Base-by-base conservation (phyloP, 1,284 basidiomycete species). In the Ustilago esculenta region DNA sequence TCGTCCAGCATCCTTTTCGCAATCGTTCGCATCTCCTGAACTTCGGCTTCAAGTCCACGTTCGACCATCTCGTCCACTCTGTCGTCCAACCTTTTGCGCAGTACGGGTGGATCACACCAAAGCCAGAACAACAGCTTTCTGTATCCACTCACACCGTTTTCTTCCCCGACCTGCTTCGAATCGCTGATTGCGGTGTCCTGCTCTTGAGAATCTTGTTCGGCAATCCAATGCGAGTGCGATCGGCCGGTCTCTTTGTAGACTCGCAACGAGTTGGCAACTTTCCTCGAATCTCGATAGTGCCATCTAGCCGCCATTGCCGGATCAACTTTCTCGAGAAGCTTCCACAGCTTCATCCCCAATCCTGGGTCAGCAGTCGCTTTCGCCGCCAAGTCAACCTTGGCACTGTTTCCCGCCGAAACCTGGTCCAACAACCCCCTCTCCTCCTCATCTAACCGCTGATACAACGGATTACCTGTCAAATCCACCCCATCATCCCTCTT, bases 261-360 rank as follows among this genome's bases (percentile, higher is more conserved):
- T 40, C 88, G 86, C 2, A 99, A 82, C 61, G 87, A 91, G 23
- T 94, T 86, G 20, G 91, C 82, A 2, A 97, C 90, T 81, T 98
- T 99, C 17, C 96, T 86, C 0, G 91, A 89, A 76, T 99, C 96
- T 61, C 86, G 87, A 92, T 93, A 96, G 82, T 98, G 96, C 95
- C 96, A 98, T 63, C 94, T 85, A 14, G 84, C 84, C 0, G 92
- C 92, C 56, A 94, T 89, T 0, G 81, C 76, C 0, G 89, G 89
- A 77, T 98, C 96, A 6, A 98, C 84, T 0, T 84, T 81, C 3
- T 85, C 81, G 3, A 98, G 84, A 2, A 97, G 84, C 8, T 83
- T 84, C 82, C 94, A 88, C 6, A 97, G 82, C 21, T 84, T 80
- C 49, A 87, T 41, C 11, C 46, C 47, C n/a, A 55, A 17, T 17